Base-by-base conservation (phyloP, 176 grass and related monocot genomes). In the Typha latifolia region DNA sequence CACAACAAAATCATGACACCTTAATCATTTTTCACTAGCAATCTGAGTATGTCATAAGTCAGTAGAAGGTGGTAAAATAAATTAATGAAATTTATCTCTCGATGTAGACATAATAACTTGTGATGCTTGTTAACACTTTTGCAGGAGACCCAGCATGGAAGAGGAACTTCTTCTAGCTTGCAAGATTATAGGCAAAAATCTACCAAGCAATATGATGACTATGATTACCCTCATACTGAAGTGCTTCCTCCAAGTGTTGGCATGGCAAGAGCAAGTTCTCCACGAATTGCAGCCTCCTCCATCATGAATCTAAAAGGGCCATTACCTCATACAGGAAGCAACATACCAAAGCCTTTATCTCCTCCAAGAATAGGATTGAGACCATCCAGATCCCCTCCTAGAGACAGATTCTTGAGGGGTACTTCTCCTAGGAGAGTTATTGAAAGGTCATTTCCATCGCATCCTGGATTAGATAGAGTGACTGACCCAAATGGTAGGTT, bases 351-450 rank as follows among this genome's bases (percentile, higher is more conserved):
- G 43, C 32, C 47, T 76, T 47, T 49, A 62, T 80, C 82, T 70
- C 67, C 82, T 48, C 61, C 71, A 62, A 72, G 76, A 65, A 66
- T 74, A 32, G 72, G 72, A 50, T 48, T 75, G 24, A 64, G 62
- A 63, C 64, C 19, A 8, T 85, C 86, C 62, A 74, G 81, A 81
- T 93, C 89, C 12, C 86, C 95, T 62, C 78, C 89, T 66, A 66
- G 51, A 76, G 76, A 87, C 68, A 77, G 81, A 67, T 79, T 86
- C 32, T 66, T 76, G 51, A 76, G 55, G 37, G 62, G 64, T 77
- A 14, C 20, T 51, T 79, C 89, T 21, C 71, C 89, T 53, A 87
- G 69, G 37, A 82, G 68, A 81, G 56, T 49, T 11, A 19, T 63
- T 61, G 78, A 89, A 63, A 86, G 83, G 67, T 72, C 61, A 61